These are phyloP conservation scores for Thielaviopsis ethacetica DNA, from an alignment of 2,329 filamentous ascomycete genomes.

Conservation along the genomic window DNA sequence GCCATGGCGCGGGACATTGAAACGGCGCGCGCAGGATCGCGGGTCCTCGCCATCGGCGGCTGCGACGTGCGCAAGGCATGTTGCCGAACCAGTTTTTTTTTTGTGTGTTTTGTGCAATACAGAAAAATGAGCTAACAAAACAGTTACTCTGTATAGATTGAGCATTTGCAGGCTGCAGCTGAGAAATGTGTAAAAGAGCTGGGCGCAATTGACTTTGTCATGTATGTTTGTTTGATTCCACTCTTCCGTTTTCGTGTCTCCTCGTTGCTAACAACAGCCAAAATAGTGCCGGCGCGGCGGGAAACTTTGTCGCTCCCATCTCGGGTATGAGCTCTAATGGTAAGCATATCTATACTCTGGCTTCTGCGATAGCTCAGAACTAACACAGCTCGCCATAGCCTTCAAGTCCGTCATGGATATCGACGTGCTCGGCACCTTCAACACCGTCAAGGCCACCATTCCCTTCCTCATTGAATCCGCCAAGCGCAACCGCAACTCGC, in stretches of 20 bases:
- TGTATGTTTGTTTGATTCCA: conserved; percentile 39
- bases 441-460: conserved; percentile 83
- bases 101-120: neutral
- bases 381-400: conserved; percentile 25
- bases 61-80: conserved; percentile 58
- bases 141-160: too few relatives aligned
- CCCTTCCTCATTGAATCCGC: conserved; percentile 68
- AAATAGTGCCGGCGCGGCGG: conserved; percentile 75
- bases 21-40: conserved; percentile 58
- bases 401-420: conserved; percentile 96
- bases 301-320: conserved; percentile 85
- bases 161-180: conserved; percentile 56
- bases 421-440: conserved; percentile 83
- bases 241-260: neutral
- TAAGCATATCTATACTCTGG: neutral
- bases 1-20: conserved; percentile 66
- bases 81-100: conserved; percentile 17
- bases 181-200: conserved; percentile 68
- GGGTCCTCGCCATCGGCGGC: conserved; percentile 73
- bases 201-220: conserved; percentile 80
- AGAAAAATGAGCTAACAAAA: too few relatives aligned
- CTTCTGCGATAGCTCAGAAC: neutral
- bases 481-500: conserved; percentile 34
- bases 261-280: neutral
- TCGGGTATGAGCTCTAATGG: conserved; percentile 60